These are phyloP conservation scores for Nitzschia sp. DNA, from an alignment of 108 stramenopile species.

Conservation along the genomic window DNA sequence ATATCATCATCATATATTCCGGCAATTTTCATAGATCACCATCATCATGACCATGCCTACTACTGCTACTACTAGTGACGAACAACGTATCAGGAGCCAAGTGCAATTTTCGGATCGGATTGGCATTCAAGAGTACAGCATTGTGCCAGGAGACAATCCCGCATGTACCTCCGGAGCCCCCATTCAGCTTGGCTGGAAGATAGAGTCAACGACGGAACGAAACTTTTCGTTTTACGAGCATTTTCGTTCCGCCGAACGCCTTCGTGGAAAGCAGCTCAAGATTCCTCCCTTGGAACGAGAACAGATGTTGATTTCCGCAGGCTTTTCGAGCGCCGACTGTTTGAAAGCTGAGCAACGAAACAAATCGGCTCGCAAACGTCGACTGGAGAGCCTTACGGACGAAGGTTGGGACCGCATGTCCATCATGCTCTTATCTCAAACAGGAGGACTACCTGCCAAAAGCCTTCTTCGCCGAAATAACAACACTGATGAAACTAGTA, in stretches of 20 bases:
- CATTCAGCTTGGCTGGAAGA: slow-evolving; percentile 18
- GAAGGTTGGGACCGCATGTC: slow-evolving; percentile 3
- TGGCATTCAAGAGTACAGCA: slow-evolving; percentile 6
- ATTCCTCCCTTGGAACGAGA: slow-evolving; percentile 14
- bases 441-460: not conserved
- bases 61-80: too few relatives aligned
- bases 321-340: not conserved
- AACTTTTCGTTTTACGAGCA: slow-evolving; percentile 5
- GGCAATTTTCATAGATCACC: too few relatives aligned
- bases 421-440: not conserved
- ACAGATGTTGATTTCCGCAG: slow-evolving; percentile 14
- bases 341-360: not conserved
- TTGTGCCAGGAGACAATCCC: slow-evolving; percentile 25
- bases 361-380: not conserved
- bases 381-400: not conserved
- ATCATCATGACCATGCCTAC: too few relatives aligned
- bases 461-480: not conserved
- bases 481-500: too few relatives aligned
- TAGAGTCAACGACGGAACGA: not conserved
- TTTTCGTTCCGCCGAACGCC: not conserved
- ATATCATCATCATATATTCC: too few relatives aligned
- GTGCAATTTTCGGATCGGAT: slow-evolving; percentile 12
- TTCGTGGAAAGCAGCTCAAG: slow-evolving; percentile 2
- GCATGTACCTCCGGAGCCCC: slow-evolving; percentile 18
- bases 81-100: too few relatives aligned